phyloP scores from a whole-genome alignment of 176 grass and related monocot species.

The Oryza glumipatula region DNA sequence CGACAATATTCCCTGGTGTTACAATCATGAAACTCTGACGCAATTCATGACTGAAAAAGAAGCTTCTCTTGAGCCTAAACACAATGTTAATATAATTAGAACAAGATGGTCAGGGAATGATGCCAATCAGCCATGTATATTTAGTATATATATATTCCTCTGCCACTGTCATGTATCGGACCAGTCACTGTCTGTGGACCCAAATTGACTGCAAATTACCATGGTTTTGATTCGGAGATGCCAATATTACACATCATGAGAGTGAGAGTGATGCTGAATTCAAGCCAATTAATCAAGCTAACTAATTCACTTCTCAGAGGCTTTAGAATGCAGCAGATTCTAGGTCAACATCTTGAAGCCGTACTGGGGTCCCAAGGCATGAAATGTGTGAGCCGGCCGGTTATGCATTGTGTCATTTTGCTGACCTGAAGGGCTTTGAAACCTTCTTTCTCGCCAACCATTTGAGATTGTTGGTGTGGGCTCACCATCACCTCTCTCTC shows the following conservation, averaged over 20 bases:
- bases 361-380: not conserved
- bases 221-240: not conserved
- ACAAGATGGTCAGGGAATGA: not conserved
- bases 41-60: not conserved
- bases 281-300: not conserved
- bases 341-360: not conserved
- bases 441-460: not conserved
- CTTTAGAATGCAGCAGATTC: not conserved
- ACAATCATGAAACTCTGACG: conserved; percentile 12
- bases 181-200: not conserved
- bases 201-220: not conserved
- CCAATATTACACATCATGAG: not conserved
- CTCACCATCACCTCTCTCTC: not conserved
- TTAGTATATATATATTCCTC: not conserved
- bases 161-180: not conserved
- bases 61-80: not conserved
- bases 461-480: not conserved
- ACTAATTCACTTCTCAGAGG: not conserved
- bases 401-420: conserved; percentile 12
- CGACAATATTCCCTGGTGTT: not conserved
- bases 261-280: not conserved
- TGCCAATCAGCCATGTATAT: too few species aligned
- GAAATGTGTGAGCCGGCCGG: conserved; percentile 15
- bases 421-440: conserved; percentile 26
- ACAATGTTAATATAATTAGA: not conserved